phyloP scores from a whole-genome alignment of 192 early-diverging fungal species.

The Spizellomyces sp. region DNA sequence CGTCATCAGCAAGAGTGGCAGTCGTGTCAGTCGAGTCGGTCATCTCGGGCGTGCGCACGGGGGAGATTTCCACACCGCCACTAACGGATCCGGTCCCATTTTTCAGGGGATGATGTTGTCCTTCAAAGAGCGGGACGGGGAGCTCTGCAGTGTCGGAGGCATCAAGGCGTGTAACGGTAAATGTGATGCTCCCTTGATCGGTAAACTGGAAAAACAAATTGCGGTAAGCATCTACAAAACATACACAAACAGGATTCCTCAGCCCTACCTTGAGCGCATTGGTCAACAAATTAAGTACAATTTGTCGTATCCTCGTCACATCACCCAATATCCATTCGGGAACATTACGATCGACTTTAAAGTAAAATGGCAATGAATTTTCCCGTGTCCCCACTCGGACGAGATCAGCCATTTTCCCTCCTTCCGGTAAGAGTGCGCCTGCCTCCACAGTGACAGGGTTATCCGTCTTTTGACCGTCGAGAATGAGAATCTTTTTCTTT shows the following conservation, averaged over 20 bases:
- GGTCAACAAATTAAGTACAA: slow-evolving; percentile 27
- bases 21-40: background rate
- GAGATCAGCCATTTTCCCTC: background rate
- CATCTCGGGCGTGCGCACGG: background rate
- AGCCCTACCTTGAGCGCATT: slow-evolving; percentile 23
- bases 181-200: slow-evolving; percentile 3
- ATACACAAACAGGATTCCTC: background rate
- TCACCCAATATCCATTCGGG: slow-evolving; percentile 27
- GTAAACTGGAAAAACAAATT: slow-evolving; percentile 9
- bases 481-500: slow-evolving; percentile 22
- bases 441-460: background rate
- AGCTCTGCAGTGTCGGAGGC: background rate
- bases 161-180: slow-evolving; percentile 2
- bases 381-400: background rate
- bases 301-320: slow-evolving; percentile 29
- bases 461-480: background rate
- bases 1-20: background rate
- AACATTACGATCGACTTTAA: slow-evolving; percentile 14
- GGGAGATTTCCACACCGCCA: background rate
- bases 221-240: background rate
- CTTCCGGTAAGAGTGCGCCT: background rate
- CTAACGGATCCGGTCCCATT: background rate
- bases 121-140: slow-evolving; percentile 2
- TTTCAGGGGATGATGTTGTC: slow-evolving; percentile 14
- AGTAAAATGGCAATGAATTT: slow-evolving; percentile 1